Evolutionary conservation across 306 rosid species (phyloP), one percentile per base, ranked within the genome.

Genomic region (Dicorynia guianensis): DNA sequence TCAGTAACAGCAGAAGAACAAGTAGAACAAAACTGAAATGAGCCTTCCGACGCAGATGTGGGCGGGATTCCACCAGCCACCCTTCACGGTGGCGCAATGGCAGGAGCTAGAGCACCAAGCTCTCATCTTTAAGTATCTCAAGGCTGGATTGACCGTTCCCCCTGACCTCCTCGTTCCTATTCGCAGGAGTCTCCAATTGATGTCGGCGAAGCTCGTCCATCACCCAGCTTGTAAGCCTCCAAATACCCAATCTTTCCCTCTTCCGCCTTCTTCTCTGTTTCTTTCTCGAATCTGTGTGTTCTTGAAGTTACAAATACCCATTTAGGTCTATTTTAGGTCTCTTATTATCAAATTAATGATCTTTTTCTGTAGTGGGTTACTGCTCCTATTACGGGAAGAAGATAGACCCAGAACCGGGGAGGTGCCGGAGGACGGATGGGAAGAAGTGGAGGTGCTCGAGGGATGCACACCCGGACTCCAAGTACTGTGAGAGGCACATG

Each of bases 71-170:
- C 88, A 87, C 75, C 82, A 91, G 19, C 94, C 88, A 71, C 30
- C 30, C 30, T 93, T 93, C 85, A 93, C 98, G 62, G 86, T 79
- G 79, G 81, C 93, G 2, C 98, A 93, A 85, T 93, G 96, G 96
- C 93, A 89, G 70, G 96, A 93, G 87, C 89, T 93, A 46, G 98
- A 93, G 70, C 96, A 89, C 75, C 96, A 93, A 72, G 95, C 94
- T 53, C 87, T 88, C 79, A 93, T 93, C 85, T 93, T 93, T 76
- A 93, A 89, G 87, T 93, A 90, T 76, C 82, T 93, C 71, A 83
- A 89, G 76, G 95, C 95, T 2, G 96, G 96, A 19, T 46, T 90
- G 57, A 81, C 95, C 25, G 98, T 93, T 19, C 98, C 98, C 4
- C 93, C 96, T 5, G 93, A 93, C 78, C 96, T 93, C 46, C 91